Percentiles rank a stretch among this genome's conserved stretches.
Conservation (phyloP, 2,329 filamentous ascomycete genomes). For the Aschersonia sp. region DNA sequence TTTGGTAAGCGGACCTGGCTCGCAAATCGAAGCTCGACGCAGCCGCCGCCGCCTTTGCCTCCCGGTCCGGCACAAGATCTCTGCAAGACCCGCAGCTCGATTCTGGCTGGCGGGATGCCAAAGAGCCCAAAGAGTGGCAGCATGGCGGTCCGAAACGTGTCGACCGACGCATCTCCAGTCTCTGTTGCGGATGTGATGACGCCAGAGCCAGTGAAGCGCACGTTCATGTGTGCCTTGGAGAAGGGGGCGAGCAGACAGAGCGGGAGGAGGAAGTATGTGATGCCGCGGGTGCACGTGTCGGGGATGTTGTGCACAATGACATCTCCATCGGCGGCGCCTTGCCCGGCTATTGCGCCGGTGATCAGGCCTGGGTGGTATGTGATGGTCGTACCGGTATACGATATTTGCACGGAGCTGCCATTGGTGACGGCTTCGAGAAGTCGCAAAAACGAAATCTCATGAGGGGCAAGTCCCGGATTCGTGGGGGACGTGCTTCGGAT, state of each 20-base stretch:
- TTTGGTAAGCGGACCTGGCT: constrained; percentile 89
- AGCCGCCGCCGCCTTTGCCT: constrained; percentile 70
- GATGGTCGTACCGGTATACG: constrained; percentile 86
- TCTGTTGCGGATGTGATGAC: constrained; percentile 83
- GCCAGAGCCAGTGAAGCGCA: constrained; percentile 77
- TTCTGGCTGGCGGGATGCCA: constrained; percentile 63
- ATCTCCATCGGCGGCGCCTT: constrained; percentile 55
- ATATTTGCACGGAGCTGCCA: constrained; percentile 87
- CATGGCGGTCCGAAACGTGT: constrained; percentile 85
- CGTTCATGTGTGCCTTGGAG: constrained; percentile 78
- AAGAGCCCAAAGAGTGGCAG: constrained; percentile 83
- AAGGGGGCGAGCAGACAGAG: constrained; percentile 87
- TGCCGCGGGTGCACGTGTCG: constrained; percentile 59
- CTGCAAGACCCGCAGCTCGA: constrained; percentile 72
- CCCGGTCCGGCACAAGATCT: constrained; percentile 64
- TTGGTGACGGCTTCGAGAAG: constrained; percentile 92
- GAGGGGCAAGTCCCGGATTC: constrained; percentile 74
- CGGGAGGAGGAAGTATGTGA: constrained; percentile 85
- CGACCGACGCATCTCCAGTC: constrained; percentile 75
- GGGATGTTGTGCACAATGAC: constrained; percentile 72
- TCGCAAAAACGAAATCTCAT: constrained; percentile 91
- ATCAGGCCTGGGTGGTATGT: constrained; percentile 88
- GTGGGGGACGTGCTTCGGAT: constrained; percentile 80
- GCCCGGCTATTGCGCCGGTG: constrained; percentile 65
- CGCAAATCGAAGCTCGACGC: constrained; percentile 87